Evolutionary conservation across 1,284 basidiomycete species (phyloP).

Genomic region (Violaceomyces palustris): DNA sequence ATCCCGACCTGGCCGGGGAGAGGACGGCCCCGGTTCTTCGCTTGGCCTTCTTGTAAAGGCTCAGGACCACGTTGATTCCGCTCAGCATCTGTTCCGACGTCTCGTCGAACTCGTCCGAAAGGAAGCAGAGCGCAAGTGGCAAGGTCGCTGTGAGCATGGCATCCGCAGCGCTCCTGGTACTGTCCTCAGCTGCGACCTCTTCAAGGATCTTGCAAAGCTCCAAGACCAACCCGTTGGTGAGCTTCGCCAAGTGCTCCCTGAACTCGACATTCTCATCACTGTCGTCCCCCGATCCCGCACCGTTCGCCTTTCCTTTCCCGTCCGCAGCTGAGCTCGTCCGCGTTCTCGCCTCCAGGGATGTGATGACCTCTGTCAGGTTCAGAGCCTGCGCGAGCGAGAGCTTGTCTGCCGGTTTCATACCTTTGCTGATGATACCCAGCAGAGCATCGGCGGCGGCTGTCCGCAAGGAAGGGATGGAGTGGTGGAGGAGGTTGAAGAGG

Average conservation of each 20-base stretch:
- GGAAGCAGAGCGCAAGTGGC: slow-evolving; percentile 78
- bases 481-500: slow-evolving; percentile 76
- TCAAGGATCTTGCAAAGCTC: slow-evolving; percentile 76
- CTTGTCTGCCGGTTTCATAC: slow-evolving; percentile 87
- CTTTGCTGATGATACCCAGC: slow-evolving; percentile 79
- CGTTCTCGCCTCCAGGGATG: slow-evolving; percentile 37
- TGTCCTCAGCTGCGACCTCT: slow-evolving; percentile 62
- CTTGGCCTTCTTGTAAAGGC: slow-evolving; percentile 47
- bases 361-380: slow-evolving; percentile 56
- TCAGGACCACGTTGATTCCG: slow-evolving; percentile 36
- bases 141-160: slow-evolving; percentile 67
- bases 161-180: slow-evolving; percentile 66
- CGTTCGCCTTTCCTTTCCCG: slow-evolving; percentile 4
- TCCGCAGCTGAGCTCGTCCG: slow-evolving; percentile 10
- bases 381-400: slow-evolving; percentile 84
- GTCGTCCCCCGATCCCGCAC: slow-evolving; percentile 58
- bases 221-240: slow-evolving; percentile 75
- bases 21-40: slow-evolving; percentile 23
- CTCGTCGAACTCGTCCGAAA: slow-evolving; percentile 69
- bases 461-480: slow-evolving; percentile 63
- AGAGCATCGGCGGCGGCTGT: slow-evolving; percentile 76
- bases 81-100: slow-evolving; percentile 44
- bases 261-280: slow-evolving; percentile 69
- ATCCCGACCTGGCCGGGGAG: slow-evolving; percentile 52
- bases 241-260: slow-evolving; percentile 77